A percentile compares a stretch with the other conserved stretches of the same genome.
Evolutionary conservation across 2,329 filamentous ascomycete genomes (phyloP).

Genomic region (Aureobasidium sp.): DNA sequence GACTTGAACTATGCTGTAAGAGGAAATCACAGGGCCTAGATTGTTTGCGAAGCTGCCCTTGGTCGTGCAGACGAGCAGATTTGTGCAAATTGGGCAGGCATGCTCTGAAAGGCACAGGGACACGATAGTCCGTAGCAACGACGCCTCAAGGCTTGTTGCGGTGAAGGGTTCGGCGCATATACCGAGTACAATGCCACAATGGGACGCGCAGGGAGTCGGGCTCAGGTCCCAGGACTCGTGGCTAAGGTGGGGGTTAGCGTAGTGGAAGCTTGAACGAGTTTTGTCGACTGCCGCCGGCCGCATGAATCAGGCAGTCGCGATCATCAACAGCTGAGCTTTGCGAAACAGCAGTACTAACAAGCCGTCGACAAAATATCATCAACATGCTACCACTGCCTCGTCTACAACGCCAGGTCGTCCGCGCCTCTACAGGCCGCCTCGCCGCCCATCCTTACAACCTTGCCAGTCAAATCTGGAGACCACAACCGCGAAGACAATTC

Average conservation of each 20-base stretch:
- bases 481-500: background rate
- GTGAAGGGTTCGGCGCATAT: background rate
- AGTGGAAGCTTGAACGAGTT: background rate
- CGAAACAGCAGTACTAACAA: background rate
- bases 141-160: background rate
- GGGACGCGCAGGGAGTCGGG: background rate
- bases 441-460: background rate
- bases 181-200: background rate
- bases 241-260: slow-evolving; percentile 5
- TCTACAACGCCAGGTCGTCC: background rate
- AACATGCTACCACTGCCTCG: background rate
- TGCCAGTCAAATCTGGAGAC: background rate
- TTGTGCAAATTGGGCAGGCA: background rate
- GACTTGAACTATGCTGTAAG: background rate
- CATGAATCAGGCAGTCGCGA: slow-evolving; percentile 1
- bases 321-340: slow-evolving; percentile 1
- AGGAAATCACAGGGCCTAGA: slow-evolving; percentile 4
- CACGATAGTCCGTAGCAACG: background rate
- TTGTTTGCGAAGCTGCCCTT: background rate
- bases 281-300: background rate
- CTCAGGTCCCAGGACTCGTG: background rate
- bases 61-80: background rate
- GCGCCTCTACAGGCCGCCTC: background rate
- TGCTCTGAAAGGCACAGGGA: background rate
- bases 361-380: background rate